Percentiles rank a stretch among this genome's conserved stretches.
These are phyloP conservation scores for Umbelopsis sp. DNA, from an alignment of 192 early-diverging fungal species.

Conservation along the genomic window DNA sequence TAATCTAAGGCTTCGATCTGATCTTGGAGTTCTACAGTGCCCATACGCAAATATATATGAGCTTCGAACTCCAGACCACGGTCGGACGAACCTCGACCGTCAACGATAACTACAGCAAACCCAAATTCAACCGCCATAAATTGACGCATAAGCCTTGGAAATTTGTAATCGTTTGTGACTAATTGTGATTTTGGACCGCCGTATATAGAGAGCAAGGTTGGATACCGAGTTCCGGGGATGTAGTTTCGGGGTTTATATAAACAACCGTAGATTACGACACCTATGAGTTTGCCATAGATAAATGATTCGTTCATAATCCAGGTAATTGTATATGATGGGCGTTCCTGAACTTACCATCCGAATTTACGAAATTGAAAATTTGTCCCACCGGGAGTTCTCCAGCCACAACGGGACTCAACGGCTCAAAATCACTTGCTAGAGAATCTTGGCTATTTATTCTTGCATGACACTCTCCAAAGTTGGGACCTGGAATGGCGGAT, in stretches of 20 bases:
- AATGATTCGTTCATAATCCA: background rate
- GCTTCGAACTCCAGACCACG: constrained; percentile 67
- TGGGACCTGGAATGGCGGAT: constrained; percentile 6
- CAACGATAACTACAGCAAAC: constrained; percentile 64
- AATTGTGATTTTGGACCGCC: constrained; percentile 76
- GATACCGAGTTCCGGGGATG: constrained; percentile 52
- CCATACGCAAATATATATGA: constrained; percentile 53
- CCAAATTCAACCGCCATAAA: constrained; percentile 58
- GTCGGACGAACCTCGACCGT: constrained; percentile 68
- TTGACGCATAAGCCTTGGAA: constrained; percentile 60
- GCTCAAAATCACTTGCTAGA: background rate
- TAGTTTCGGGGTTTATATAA: constrained; percentile 58
- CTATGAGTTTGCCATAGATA: background rate
- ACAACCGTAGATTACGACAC: constrained; percentile 56
- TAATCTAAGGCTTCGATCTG: constrained; percentile 62
- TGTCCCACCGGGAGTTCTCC: constrained; percentile 44
- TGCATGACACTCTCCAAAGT: background rate
- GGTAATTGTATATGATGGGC: background rate
- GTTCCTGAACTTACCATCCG: constrained; percentile 36
- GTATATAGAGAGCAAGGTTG: constrained; percentile 68
- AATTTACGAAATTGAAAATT: constrained; percentile 56
- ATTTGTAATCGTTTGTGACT: constrained; percentile 73
- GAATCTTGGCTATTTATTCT: background rate
- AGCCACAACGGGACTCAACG: background rate
- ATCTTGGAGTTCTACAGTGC: constrained; percentile 63